phyloP scores from a whole-genome alignment of 139 green algal genomes.

The Microglena sp. region DNA sequence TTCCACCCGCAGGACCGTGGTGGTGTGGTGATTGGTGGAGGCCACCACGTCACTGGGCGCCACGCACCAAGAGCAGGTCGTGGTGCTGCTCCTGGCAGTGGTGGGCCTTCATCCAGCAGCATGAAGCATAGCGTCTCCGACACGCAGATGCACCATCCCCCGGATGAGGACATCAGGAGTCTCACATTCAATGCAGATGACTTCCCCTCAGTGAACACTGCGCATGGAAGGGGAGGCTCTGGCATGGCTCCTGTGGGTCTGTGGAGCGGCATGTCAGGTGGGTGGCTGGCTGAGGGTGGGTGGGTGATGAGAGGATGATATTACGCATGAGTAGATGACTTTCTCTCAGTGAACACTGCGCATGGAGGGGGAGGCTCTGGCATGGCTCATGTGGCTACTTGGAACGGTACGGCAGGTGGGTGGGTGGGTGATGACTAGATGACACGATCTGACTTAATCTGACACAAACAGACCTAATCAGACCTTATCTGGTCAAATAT shows the following conservation, averaged over 20 bases:
- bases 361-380: not conserved
- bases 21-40: slow-evolving; percentile 36
- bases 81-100: not conserved
- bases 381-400: not conserved
- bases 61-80: not conserved
- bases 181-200: slow-evolving; percentile 42
- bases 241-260: not conserved
- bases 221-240: not conserved
- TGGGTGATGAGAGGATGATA: too few relatives aligned
- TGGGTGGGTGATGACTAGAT: too few relatives aligned
- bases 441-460: too few relatives aligned
- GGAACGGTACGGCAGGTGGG: not conserved
- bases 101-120: too few relatives aligned
- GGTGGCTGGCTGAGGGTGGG: too few relatives aligned
- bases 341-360: slow-evolving; percentile 30
- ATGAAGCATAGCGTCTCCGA: too few relatives aligned
- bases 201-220: slow-evolving; percentile 37
- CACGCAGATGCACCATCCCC: slow-evolving; percentile 3
- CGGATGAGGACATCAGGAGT: not conserved
- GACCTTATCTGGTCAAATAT: too few relatives aligned
- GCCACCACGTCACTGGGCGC: slow-evolving; percentile 12
- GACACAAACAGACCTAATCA: too few relatives aligned
- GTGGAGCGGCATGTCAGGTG: not conserved
- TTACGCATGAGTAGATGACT: slow-evolving; percentile 53
- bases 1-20: too few relatives aligned